Evolutionary conservation across 2,329 filamentous ascomycete genomes (phyloP).

Genomic region (Beauveria asiatica): DNA sequence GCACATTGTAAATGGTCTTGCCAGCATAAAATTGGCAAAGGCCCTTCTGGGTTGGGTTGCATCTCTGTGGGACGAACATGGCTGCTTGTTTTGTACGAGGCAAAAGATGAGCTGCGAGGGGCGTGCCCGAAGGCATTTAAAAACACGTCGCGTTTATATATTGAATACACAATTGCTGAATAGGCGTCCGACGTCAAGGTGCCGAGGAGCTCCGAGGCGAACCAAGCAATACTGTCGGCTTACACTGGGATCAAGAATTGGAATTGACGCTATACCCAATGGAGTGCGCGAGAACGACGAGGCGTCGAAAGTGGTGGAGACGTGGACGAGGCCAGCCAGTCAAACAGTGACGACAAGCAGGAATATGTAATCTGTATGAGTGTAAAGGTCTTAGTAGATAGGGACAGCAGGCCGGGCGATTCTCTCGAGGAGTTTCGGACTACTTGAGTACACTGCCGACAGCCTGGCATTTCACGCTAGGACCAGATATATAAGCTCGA

Average conservation of each 20-base stretch:
- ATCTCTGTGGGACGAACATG: constrained; percentile 19
- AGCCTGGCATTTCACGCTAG: not conserved
- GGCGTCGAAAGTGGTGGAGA: not conserved
- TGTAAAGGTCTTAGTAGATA: not conserved
- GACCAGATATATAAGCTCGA: not conserved
- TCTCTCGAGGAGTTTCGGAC: not conserved
- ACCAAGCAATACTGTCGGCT: not conserved
- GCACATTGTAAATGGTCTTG: constrained; percentile 26
- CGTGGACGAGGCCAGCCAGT: not conserved
- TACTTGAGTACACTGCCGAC: not conserved
- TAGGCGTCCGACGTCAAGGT: too few species aligned
- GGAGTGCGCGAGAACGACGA: constrained; percentile 11
- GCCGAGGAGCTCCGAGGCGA: not conserved
- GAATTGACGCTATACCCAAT: constrained; percentile 10
- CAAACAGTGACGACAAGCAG: not conserved
- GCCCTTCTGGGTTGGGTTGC: constrained; percentile 7
- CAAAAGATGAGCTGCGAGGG: not conserved
- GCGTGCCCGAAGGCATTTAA: not conserved
- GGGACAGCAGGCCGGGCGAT: not conserved
- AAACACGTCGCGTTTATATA: not conserved
- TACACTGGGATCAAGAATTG: not conserved
- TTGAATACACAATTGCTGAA: not conserved
- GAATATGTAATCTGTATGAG: not conserved
- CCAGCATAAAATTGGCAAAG: constrained; percentile 21
- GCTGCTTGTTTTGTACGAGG: not conserved